Percentiles rank a stretch among this genome's conserved stretches.
These are phyloP conservation scores for Tuber umbilicatum DNA, from an alignment of 495 filamentous ascomycete genomes.

Conservation along the genomic window DNA sequence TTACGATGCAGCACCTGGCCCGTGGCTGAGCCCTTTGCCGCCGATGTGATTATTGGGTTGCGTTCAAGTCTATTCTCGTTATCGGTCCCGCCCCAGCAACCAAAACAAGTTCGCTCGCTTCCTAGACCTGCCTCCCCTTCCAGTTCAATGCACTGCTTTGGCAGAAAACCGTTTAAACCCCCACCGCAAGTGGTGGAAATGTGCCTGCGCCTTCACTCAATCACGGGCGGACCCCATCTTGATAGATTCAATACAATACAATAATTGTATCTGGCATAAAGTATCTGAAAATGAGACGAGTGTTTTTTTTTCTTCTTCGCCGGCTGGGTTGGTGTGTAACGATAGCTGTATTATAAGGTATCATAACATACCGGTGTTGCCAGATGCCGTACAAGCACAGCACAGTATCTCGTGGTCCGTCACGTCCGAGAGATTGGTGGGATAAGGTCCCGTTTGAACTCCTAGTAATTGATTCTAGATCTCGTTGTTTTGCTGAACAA, in stretches of 20 bases:
- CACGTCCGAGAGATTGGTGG: too few species aligned
- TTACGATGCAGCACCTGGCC: conserved; percentile 7
- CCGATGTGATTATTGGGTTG: conserved; percentile 9
- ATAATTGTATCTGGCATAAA: neutral
- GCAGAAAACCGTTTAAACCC: neutral
- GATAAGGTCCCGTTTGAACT: too few species aligned
- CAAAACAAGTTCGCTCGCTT: neutral
- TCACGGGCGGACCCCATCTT: neutral
- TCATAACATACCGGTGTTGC: too few species aligned
- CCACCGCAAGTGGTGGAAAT: neutral
- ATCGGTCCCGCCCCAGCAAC: conserved; percentile 8
- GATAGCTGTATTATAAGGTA: too few species aligned
- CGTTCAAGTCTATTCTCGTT: conserved; percentile 19
- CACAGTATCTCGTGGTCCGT: neutral
- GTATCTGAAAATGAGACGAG: too few species aligned
- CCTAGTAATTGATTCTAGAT: too few species aligned
- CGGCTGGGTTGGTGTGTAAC: too few species aligned
- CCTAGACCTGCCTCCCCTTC: neutral
- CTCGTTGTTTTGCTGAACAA: too few species aligned
- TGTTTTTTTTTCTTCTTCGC: too few species aligned
- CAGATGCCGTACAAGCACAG: neutral
- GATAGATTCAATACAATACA: neutral
- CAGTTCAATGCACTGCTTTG: neutral
- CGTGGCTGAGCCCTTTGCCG: conserved; percentile 17
- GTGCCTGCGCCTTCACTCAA: neutral